Conservation (phyloP, 192 early-diverging fungal species). For the Phycomyces blakesleeanus region DNA sequence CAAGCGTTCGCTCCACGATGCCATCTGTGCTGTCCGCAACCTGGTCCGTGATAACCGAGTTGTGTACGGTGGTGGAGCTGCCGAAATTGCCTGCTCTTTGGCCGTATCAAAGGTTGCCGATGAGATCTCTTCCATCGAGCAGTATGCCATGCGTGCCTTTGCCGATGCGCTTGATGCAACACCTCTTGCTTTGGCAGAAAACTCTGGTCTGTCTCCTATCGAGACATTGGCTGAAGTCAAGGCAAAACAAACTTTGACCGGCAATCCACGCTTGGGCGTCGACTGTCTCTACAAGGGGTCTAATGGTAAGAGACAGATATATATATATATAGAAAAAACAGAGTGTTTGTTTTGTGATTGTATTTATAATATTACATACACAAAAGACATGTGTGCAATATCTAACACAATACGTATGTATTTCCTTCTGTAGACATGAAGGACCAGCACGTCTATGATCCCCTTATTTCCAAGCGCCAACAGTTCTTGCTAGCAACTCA, state of each 20-base stretch:
- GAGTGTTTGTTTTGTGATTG: slow-evolving; percentile 8
- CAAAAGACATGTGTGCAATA: too few relatives aligned
- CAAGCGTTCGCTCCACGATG: slow-evolving; percentile 95
- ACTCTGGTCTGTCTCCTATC: slow-evolving; percentile 95
- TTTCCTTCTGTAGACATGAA: slow-evolving; percentile 75
- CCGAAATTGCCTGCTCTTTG: slow-evolving; percentile 95
- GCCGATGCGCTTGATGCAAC: slow-evolving; percentile 93
- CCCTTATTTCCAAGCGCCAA: slow-evolving; percentile 99
- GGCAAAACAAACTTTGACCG: slow-evolving; percentile 84
- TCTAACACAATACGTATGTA: too few relatives aligned
- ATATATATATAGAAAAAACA: too few relatives aligned
- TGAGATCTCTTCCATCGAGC: slow-evolving; percentile 64
- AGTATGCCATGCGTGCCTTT: slow-evolving; percentile 99
- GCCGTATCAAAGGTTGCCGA: slow-evolving; percentile 92
- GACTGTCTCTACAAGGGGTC: slow-evolving; percentile 92
- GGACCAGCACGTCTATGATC: slow-evolving; percentile 97
- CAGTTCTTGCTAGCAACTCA: slow-evolving; percentile 97
- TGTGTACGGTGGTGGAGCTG: slow-evolving; percentile 98
- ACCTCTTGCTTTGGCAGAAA: slow-evolving; percentile 74
- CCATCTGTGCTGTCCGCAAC: slow-evolving; percentile 98
- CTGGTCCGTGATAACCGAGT: slow-evolving; percentile 95
- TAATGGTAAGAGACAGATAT: slow-evolving; percentile 50
- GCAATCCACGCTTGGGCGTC: slow-evolving; percentile 86
- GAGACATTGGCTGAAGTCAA: slow-evolving; percentile 96
- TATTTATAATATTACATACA: slow-evolving; percentile 4